Evolutionary conservation across 768 basidiomycete genomes (phyloP).

Genomic region (Boletales sp.): DNA sequence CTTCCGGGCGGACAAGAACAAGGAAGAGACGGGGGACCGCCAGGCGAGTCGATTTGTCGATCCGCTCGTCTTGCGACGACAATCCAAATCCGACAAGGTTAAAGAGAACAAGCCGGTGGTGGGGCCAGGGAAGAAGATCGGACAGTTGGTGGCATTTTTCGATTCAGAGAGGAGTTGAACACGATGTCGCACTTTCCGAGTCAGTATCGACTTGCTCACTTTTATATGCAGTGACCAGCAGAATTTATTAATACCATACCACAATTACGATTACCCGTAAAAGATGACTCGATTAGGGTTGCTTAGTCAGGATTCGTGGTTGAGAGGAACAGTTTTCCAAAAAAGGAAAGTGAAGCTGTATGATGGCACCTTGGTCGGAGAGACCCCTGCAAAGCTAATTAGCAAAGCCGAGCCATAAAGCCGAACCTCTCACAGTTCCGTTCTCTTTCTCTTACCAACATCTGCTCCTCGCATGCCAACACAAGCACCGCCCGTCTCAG

Average conservation of each 20-base stretch:
- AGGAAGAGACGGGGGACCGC: conserved; percentile 9
- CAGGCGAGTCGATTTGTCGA: conserved; percentile 60
- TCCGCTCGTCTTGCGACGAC: conserved; percentile 66
- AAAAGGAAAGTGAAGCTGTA: conserved; percentile 17
- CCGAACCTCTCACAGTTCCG: no score
- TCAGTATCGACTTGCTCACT: no score
- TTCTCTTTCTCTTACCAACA: conserved; percentile 14
- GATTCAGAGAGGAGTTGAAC: conserved; percentile 37
- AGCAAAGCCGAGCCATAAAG: conserved; percentile 13
- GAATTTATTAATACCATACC: no score
- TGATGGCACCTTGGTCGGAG: conserved; percentile 15
- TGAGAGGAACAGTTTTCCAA: conserved; percentile 25
- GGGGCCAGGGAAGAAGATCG: conserved; percentile 55
- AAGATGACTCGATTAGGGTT: background rate
- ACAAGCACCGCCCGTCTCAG: conserved; percentile 15
- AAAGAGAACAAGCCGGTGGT: conserved; percentile 40
- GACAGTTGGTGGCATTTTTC: conserved; percentile 82
- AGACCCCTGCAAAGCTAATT: conserved; percentile 26
- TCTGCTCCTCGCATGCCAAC: conserved; percentile 16
- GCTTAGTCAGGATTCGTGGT: conserved; percentile 20
- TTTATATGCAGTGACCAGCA: no score
- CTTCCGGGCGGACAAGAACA: conserved; percentile 22
- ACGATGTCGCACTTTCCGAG: background rate
- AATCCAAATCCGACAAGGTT: conserved; percentile 44
- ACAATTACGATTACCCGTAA: no score